A percentile compares a stretch with the other conserved stretches of the same genome.
Evolutionary conservation across 495 filamentous ascomycete genomes (phyloP).

Genomic region (Aspergillus taichungensis): DNA sequence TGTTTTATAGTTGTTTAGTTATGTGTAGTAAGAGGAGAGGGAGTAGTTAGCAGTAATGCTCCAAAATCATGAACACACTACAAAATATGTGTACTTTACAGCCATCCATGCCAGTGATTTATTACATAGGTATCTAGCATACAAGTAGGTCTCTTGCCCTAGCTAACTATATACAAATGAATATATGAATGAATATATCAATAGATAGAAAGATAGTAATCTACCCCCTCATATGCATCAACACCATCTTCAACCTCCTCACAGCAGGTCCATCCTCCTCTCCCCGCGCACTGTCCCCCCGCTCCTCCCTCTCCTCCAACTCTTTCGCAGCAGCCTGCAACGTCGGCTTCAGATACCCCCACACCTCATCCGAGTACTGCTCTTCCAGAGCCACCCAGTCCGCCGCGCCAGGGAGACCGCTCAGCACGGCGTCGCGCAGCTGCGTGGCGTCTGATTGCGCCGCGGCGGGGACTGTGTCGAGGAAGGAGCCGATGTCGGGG

Average conservation of each 20-base stretch:
- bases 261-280: constrained; percentile 35
- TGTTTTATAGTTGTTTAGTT: too few species aligned
- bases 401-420: constrained; percentile 23
- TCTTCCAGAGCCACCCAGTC: constrained; percentile 58
- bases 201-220: background rate
- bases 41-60: too few species aligned
- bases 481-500: constrained; percentile 34
- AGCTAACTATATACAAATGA: background rate
- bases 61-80: too few species aligned
- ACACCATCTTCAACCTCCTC: constrained; percentile 41
- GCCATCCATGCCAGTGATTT: too few species aligned
- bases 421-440: constrained; percentile 25
- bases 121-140: background rate
- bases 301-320: constrained; percentile 32
- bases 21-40: too few species aligned
- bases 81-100: too few species aligned
- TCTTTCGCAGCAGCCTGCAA: constrained; percentile 55
- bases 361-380: constrained; percentile 67
- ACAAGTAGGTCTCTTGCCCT: background rate
- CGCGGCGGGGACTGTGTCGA: constrained; percentile 13
- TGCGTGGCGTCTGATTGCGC: constrained; percentile 5
- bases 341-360: constrained; percentile 60
- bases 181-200: background rate
- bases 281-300: constrained; percentile 28
- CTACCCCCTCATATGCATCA: constrained; percentile 36